Conservation (phyloP, 805 yeast genomes). For the Sugiyamaella lignohabitans region DNA sequence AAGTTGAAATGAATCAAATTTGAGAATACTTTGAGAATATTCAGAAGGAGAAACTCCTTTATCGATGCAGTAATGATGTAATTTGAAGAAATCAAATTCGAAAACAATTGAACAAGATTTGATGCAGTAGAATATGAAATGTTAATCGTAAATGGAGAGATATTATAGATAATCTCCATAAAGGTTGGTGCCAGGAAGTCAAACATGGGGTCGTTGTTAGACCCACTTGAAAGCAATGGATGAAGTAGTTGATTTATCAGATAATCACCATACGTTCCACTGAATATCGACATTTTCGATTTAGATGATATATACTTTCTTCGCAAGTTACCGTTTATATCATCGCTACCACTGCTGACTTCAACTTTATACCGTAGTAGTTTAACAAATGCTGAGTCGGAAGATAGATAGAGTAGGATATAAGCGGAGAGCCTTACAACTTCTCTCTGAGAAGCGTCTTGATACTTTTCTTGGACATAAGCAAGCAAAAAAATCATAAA, state of each 20-base stretch:
- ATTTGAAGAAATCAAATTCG: slow-evolving; percentile 1
- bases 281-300: slow-evolving; percentile 14
- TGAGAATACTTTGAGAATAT: background rate
- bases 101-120: slow-evolving; percentile 24
- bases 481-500: slow-evolving; percentile 49
- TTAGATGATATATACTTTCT: background rate
- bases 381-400: slow-evolving; percentile 23
- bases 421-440: slow-evolving; percentile 31
- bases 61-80: background rate
- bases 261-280: slow-evolving; percentile 30
- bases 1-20: slow-evolving; percentile 22
- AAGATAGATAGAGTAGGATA: slow-evolving; percentile 27
- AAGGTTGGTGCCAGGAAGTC: slow-evolving; percentile 24
- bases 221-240: slow-evolving; percentile 17
- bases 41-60: background rate
- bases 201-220: slow-evolving; percentile 9
- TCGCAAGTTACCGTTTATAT: slow-evolving; percentile 25
- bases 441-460: slow-evolving; percentile 23
- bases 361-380: slow-evolving; percentile 23
- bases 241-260: slow-evolving; percentile 21
- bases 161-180: slow-evolving; percentile 26
- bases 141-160: slow-evolving; percentile 27
- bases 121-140: slow-evolving; percentile 27
- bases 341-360: slow-evolving; percentile 15
- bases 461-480: slow-evolving; percentile 47